phyloP scores from a whole-genome alignment of 768 basidiomycete species.

The Termitomyces titanicus region DNA sequence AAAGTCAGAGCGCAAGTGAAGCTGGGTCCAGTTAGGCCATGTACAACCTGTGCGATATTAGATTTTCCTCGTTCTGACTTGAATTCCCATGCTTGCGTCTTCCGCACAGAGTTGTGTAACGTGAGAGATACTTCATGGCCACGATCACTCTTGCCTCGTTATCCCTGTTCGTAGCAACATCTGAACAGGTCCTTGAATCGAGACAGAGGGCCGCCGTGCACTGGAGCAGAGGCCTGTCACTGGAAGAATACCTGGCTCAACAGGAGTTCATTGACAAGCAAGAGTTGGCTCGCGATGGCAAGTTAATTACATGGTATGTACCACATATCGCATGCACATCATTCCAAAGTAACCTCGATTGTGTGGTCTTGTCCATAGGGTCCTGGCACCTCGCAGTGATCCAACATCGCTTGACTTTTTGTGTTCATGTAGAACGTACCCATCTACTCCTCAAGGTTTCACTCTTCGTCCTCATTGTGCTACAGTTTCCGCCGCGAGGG shows the following conservation, averaged over 20 bases:
- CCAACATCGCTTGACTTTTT: conserved; percentile 50
- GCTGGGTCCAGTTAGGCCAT: too few relatives aligned
- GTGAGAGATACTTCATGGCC: not conserved
- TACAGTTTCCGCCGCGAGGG: conserved; percentile 28
- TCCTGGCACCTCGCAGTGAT: conserved; percentile 49
- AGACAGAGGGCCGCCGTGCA: conserved; percentile 32
- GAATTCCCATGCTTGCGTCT: too few relatives aligned
- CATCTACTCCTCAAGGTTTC: conserved; percentile 12
- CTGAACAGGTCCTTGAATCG: conserved; percentile 38
- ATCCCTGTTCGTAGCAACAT: conserved; percentile 46
- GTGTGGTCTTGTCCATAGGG: conserved; percentile 32
- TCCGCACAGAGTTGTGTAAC: too few relatives aligned
- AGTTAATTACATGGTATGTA: conserved; percentile 22
- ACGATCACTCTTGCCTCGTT: conserved; percentile 17
- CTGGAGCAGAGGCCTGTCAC: conserved; percentile 41
- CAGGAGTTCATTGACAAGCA: conserved; percentile 34
- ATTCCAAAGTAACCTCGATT: not conserved
- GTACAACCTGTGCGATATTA: too few relatives aligned
- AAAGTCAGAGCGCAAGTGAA: too few relatives aligned
- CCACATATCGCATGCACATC: too few relatives aligned
- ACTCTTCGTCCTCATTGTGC: not conserved
- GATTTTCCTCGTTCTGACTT: too few relatives aligned
- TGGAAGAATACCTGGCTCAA: conserved; percentile 45
- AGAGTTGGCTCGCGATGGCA: conserved; percentile 44
- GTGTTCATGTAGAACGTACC: conserved; percentile 62